Percentiles rank a stretch among this genome's conserved stretches.
phyloP scores from a whole-genome alignment of 352 stramenopile species.

The Thalassiosira tumida region DNA sequence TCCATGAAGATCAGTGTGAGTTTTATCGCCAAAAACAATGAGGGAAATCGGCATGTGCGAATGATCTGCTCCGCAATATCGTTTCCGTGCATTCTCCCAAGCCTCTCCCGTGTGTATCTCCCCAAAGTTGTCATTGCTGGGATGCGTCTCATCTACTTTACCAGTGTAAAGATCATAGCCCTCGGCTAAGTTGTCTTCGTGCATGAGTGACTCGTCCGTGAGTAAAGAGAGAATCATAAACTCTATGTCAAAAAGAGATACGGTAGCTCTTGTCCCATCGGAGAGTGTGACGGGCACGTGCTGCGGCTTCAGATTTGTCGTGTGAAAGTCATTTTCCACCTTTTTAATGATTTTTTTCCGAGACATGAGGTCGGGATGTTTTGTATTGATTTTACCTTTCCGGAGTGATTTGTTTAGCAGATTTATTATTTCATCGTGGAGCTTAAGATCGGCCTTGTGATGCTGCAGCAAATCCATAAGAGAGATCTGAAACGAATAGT shows the following conservation, averaged over 20 bases:
- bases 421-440: conserved; percentile 14
- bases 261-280: not conserved
- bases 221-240: conserved; percentile 51
- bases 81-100: conserved; percentile 35
- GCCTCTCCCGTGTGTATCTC: conserved; percentile 66
- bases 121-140: conserved; percentile 33
- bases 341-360: not conserved
- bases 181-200: conserved; percentile 48
- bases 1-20: conserved; percentile 47
- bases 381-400: not conserved
- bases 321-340: not conserved
- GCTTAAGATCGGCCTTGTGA: not conserved
- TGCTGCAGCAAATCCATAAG: not conserved
- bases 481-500: not conserved
- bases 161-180: conserved; percentile 70
- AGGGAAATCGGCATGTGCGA: conserved; percentile 41
- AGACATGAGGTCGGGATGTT: not conserved
- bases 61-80: conserved; percentile 30
- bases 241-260: conserved; percentile 41
- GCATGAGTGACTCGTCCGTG: conserved; percentile 53
- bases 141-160: not conserved
- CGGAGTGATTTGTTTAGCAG: not conserved
- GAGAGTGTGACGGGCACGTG: not conserved
- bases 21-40: conserved; percentile 66
- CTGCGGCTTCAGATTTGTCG: not conserved